These are phyloP conservation scores for Bombardia bombarda DNA, from an alignment of 495 filamentous ascomycete species.

Conservation along the genomic window DNA sequence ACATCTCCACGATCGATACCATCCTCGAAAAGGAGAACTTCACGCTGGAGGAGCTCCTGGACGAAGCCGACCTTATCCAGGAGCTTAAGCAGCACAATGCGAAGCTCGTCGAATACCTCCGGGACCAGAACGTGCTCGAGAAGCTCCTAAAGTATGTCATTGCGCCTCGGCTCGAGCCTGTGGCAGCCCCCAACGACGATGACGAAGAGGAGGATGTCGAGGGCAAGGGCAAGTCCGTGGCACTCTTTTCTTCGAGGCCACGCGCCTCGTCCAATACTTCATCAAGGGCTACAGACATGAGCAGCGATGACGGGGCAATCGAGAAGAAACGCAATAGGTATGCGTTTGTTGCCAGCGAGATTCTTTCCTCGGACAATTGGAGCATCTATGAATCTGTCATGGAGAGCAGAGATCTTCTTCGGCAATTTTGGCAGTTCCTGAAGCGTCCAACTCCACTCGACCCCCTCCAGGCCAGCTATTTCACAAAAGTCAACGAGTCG, in stretches of 20 bases:
- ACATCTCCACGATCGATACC: constrained; percentile 89
- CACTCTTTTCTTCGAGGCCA: constrained; percentile 41
- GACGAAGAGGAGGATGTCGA: constrained; percentile 47
- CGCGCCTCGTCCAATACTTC: constrained; percentile 30
- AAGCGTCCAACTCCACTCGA: constrained; percentile 74
- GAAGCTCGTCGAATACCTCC: constrained; percentile 92
- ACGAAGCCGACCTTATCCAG: constrained; percentile 92
- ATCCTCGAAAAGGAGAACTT: constrained; percentile 94
- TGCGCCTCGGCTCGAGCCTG: constrained; percentile 57
- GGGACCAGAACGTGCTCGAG: constrained; percentile 79
- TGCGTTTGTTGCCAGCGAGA: constrained; percentile 84
- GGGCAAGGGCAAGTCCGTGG: constrained; percentile 38
- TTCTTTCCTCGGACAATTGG: constrained; percentile 94
- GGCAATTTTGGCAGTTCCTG: constrained; percentile 86
- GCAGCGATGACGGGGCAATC: constrained; percentile 51
- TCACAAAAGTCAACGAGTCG: constrained; percentile 97
- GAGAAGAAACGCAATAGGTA: constrained; percentile 89
- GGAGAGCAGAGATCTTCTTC: constrained; percentile 67
- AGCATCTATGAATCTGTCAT: constrained; percentile 88
- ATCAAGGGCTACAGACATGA: constrained; percentile 29
- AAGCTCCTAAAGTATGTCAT: constrained; percentile 86
- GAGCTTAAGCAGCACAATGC: constrained; percentile 97
- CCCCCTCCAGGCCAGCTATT: constrained; percentile 89
- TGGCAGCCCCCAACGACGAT: constrained; percentile 54
- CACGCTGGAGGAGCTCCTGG: constrained; percentile 88